Percentiles rank a stretch among this genome's conserved stretches.
Evolutionary conservation across 805 yeast genomes (phyloP).

Genomic region (Ogataea angusta): DNA sequence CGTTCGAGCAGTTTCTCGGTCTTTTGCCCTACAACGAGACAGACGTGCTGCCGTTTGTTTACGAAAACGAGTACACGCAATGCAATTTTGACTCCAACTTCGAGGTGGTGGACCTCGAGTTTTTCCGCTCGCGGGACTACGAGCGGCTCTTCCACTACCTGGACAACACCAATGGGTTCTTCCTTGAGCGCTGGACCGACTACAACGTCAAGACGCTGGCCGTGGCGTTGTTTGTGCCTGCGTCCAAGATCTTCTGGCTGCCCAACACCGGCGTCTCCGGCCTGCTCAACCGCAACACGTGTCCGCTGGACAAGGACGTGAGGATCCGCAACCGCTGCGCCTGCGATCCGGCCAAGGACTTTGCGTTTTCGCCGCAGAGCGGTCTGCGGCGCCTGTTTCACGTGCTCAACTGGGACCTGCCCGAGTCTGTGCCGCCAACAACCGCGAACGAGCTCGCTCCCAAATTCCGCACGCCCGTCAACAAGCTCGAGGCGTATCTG

Average conservation of each 20-base stretch:
- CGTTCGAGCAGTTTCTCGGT: constrained; percentile 41
- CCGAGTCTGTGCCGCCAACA: constrained; percentile 16
- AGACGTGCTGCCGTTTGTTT: constrained; percentile 13
- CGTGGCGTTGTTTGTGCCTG: constrained; percentile 38
- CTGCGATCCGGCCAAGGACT: constrained; percentile 28
- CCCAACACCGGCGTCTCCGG: constrained; percentile 34
- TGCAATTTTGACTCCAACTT: constrained; percentile 64
- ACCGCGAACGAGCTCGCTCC: constrained; percentile 4
- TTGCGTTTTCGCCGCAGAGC: constrained; percentile 47
- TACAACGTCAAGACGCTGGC: constrained; percentile 44
- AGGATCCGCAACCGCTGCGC: constrained; percentile 21
- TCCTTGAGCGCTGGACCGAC: constrained; percentile 61
- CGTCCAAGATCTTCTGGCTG: constrained; percentile 50
- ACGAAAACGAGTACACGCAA: constrained; percentile 15
- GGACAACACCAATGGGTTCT: constrained; percentile 50
- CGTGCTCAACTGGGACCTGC: constrained; percentile 17
- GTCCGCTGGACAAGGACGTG: constrained; percentile 17
- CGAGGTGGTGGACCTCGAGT: constrained; percentile 51
- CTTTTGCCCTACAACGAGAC: constrained; percentile 40
- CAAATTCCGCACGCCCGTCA: constrained; percentile 4
- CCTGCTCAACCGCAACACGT: constrained; percentile 13
- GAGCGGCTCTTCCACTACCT: constrained; percentile 42
- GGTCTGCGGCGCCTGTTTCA: constrained; percentile 43
- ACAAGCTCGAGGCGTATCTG: not conserved
- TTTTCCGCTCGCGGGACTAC: constrained; percentile 47